Base-by-base conservation (phyloP, 305 asterid genomes). In the Fraxinus sp. region DNA sequence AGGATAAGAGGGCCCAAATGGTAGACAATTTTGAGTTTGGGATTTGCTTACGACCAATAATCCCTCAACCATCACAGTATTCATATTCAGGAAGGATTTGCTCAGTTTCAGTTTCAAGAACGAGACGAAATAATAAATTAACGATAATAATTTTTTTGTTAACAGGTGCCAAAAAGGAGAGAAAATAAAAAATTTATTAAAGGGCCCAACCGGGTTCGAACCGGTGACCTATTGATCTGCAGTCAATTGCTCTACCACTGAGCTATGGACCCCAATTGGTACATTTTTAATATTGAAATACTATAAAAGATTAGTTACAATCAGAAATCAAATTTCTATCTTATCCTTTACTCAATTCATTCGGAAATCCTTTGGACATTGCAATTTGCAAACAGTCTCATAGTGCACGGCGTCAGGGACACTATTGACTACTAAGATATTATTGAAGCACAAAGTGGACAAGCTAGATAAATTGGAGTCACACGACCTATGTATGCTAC, bases 181-280 rank as follows among this genome's bases (percentile, higher is more conserved):
- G 26, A 5, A 39, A 39, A 8, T n/a, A 39, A 7, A 1, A 36
- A 35, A 33, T 6, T 36, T 33, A 20, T 0, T 0, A 0, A 5
- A 93, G 97, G 96, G 97, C 95, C 94, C 98, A 90, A 93, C 92
- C 97, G 93, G 96, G 91, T 92, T 95, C 95, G 95, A 95, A 95
- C 93, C 94, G 96, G 94, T 91, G 98, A 95, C 97, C 98, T 95
- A 89, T 93, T 92, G 97, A 93, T 95, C 97, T 95, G 98, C 98
- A 93, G 98, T 95, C 96, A 91, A 94, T 89, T 95, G 98, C 98
- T 92, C 98, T 93, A 95, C 97, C 95, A 95, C 97, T 95, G 98
- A 95, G 97, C 97, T 95, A 95, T 91, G 91, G 93, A 93, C 97
- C 98, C 97, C 0, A 5, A 2, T 3, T 43, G 52, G 4, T 0